Evolutionary conservation across 108 stramenopile species (phyloP), one percentile per base, ranked within the genome.

Genomic region (Seminavis robusta): DNA sequence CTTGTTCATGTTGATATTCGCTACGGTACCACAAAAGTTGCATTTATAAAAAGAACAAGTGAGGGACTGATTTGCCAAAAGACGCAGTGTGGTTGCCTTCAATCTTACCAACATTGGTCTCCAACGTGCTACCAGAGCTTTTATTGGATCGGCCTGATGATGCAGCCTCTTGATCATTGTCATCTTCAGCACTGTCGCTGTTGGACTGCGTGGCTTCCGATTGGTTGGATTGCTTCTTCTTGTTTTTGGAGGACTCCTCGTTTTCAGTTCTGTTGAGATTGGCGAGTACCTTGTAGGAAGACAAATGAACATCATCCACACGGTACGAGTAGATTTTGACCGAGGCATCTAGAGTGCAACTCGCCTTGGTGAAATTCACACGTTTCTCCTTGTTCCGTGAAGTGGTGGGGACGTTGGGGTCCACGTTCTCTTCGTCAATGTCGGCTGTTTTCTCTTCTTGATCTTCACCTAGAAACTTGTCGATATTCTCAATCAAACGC

Each of bases 281-380:
- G 38, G 95, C 97, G 37, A 99, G 70, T 6, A 99, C 94, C 25
- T 94, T 90, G 71, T 95, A 97, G 30, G 87, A 86, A 25, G 84
- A 87, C 24, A 88, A 61, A 63, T 94, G 89, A 13, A 96, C 95
- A 74, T 97, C 95, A 63, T 99, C 98, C 6, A 99, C 98, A 36
- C 98, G 89, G 62, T 95, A 92, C 0, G 90, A 90, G 69, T 99
- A 99, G 39, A 99, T 97, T 67, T 99, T 97, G 31, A 99, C 95
- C 36, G 85, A 85, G 0, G 98, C 98, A 62, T 99, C 96, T 26
- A 99, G 65, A 7, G 97, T 95, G 62, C 97, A 97, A 37, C 80
- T 83, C n/a, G 98, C 98, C 63, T 88, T 94, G 47, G 95, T 94
- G 58, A 98, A 98, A 67, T 98, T 97, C n/a, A 96, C 81, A n/a